Base-by-base conservation (phyloP, 257 asterid species). In the Solanum peruvianum region DNA sequence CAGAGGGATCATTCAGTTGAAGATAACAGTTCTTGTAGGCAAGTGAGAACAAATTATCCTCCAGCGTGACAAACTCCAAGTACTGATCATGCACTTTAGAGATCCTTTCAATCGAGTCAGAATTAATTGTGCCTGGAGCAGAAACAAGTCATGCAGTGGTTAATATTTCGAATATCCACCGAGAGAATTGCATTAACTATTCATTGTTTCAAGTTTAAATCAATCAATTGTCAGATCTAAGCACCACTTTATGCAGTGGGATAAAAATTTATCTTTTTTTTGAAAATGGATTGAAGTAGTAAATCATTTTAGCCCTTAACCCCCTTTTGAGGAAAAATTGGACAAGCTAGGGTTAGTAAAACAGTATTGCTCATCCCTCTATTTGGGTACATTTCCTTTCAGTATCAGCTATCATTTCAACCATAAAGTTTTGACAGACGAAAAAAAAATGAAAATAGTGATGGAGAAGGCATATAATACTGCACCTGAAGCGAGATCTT, bases 21-120 rank as follows among this genome's bases (percentile, higher is more conserved):
- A 96, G 92, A 88, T 96, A 97, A 83, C 99, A 97, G 89, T 91
- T 90, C 93, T 95, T 96, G 86, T 93, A 88, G 88, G 99, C 98
- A 87, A 97, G 98, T 10, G 99, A 93, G 88, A 97, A 97, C 64
- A 97, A 89, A 89, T 94, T 93, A 86, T 94, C 98, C 86, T 97
- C 99, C 37, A 97, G 92, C 21, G 99, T 95, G 82, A 96, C 94
- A 87, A 97, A 97, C 86, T 97, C 99, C 92, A 96, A 87, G 89
- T 97, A 97, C 92, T 97, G 99, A 89, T 97, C 99, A 76, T 95
- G 99, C 85, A 97, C 98, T 92, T 96, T 97, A 70, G 98, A 88
- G 45, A 97, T 93, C 92, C 95, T 92, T 89, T 94, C 93, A 83
- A 97, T 92, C 25, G 99, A 93, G 90, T 95, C 99, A 7, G 99